Base-by-base conservation (phyloP, 2,329 filamentous ascomycete genomes). In the Paracoccidioides lutzii region DNA sequence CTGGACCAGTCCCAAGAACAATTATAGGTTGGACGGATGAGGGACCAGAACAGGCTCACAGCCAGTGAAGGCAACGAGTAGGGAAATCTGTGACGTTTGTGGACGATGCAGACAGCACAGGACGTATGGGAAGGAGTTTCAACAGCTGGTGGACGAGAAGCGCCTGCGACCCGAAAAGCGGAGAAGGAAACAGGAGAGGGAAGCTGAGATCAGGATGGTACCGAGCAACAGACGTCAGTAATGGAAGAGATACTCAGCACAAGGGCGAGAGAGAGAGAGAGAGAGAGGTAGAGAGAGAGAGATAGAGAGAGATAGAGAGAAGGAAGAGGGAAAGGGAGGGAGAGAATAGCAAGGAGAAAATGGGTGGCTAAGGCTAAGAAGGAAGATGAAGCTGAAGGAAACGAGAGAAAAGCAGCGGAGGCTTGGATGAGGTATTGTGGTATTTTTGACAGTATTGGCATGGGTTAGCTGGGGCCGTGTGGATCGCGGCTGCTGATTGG, bases 51-150 rank as follows among this genome's bases (percentile, higher is more conserved):
- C 14, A 22, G 46, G 6, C 22, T 22, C 22, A 22, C 5, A 10
- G 35, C 35, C 22, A 41, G 48, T 32, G 35, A 50, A 50, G 9
- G 35, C 15, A n/a, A 38, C 5, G 35, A 9, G 38, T 14, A 3
- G 30, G 28, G 35, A 37, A 12, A 32, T 41, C 50, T 42, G 42
- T 30, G 37, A 22, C 22, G 28, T 33, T 42, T 10, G 42, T 41
- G 44, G 58, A 45, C 51, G 49, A 55, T 6, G 62, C 64, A n/a
- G 65, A 61, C 12, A 57, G 55, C 2, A 64, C 22, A 38, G 14
- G 57, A 60, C 43, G 59, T 59, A 15, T 58, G 45, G 10, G 62
- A 60, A 15, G 56, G 50, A n/a, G 61, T 57, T 14, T 59, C 51
- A n/a, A 59, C 61, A 5, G 58, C 40, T 8, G 57, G 58, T 28